Percentiles rank a stretch among this genome's conserved stretches.
These are phyloP conservation scores for Rhododendron henanense DNA, from an alignment of 148 eudicot genomes.

Conservation along the genomic window DNA sequence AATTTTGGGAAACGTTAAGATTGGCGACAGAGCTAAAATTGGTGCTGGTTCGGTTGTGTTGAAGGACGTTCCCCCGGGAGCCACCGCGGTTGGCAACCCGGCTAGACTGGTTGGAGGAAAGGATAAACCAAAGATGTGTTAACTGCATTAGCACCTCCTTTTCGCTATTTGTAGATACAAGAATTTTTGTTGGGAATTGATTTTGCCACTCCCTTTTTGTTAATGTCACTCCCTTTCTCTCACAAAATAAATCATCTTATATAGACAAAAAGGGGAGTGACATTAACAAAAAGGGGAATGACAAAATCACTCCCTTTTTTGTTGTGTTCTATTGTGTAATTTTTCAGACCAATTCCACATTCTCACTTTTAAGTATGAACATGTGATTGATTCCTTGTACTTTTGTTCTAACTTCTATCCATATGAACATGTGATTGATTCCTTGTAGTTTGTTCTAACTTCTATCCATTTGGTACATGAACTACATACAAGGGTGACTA, in stretches of 20 bases:
- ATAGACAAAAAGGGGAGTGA: too few relatives aligned
- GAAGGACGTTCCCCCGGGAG: constrained; percentile 28
- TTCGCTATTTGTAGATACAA: not conserved
- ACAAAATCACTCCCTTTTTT: not conserved
- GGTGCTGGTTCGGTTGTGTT: constrained; percentile 39
- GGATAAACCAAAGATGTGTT: constrained; percentile 14
- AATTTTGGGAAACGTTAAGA: constrained; percentile 29
- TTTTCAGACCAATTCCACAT: not conserved
- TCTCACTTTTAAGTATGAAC: not conserved
- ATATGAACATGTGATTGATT: not conserved
- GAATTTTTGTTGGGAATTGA: not conserved
- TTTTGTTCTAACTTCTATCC: not conserved
- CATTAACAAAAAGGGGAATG: too few relatives aligned
- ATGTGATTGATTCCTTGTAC: not conserved
- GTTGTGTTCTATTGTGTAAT: not conserved
- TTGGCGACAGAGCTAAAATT: constrained; percentile 36
- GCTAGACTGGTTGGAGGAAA: constrained; percentile 31
- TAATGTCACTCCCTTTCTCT: too few relatives aligned
- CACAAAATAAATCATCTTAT: too few relatives aligned
- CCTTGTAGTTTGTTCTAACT: not conserved
- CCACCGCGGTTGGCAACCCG: constrained; percentile 58
- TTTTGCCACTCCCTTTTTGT: too few relatives aligned
- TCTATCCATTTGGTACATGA: not conserved
- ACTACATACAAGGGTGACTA: not conserved
- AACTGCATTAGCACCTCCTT: not conserved